phyloP scores from a whole-genome alignment of 148 eudicot genomes.

The Persicaria maculosa region DNA sequence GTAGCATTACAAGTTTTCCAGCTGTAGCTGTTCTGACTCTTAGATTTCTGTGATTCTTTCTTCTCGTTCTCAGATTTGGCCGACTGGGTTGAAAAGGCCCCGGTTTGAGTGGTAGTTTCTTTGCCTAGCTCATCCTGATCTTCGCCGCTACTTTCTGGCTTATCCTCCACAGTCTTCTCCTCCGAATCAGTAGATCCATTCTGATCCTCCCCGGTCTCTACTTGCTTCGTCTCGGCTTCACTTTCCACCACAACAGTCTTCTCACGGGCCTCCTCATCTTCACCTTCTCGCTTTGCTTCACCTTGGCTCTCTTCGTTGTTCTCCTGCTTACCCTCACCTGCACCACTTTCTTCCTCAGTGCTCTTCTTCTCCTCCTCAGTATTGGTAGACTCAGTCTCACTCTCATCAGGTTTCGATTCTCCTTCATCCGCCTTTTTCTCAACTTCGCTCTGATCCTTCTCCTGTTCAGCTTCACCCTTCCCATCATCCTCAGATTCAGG shows the following conservation, averaged over 20 bases:
- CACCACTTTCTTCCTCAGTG: slow-evolving; percentile 15
- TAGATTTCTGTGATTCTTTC: slow-evolving; percentile 25
- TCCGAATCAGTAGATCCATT: not conserved
- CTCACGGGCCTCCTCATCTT: slow-evolving; percentile 10
- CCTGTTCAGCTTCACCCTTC: slow-evolving; percentile 13
- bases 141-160: slow-evolving; percentile 20
- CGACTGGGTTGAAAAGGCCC: slow-evolving; percentile 37
- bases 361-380: slow-evolving; percentile 13
- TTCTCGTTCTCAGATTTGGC: slow-evolving; percentile 40
- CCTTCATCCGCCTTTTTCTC: slow-evolving; percentile 1
- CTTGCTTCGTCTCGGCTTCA: not conserved
- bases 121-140: slow-evolving; percentile 34
- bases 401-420: slow-evolving; percentile 17
- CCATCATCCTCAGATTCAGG: slow-evolving; percentile 21
- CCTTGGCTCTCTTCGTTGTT: slow-evolving; percentile 9
- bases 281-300: slow-evolving; percentile 13
- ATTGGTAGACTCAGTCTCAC: slow-evolving; percentile 1
- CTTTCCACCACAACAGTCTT: slow-evolving; percentile 18
- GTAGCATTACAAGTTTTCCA: slow-evolving; percentile 66
- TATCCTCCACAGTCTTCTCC: slow-evolving; percentile 17
- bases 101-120: slow-evolving; percentile 28
- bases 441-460: slow-evolving; percentile 15
- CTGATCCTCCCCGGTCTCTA: not conserved
- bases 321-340: slow-evolving; percentile 11
- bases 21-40: slow-evolving; percentile 14